Percentiles rank a stretch among this genome's conserved stretches.
Conservation (phyloP, 345 rosid genomes). For the Carallia brachiata region DNA sequence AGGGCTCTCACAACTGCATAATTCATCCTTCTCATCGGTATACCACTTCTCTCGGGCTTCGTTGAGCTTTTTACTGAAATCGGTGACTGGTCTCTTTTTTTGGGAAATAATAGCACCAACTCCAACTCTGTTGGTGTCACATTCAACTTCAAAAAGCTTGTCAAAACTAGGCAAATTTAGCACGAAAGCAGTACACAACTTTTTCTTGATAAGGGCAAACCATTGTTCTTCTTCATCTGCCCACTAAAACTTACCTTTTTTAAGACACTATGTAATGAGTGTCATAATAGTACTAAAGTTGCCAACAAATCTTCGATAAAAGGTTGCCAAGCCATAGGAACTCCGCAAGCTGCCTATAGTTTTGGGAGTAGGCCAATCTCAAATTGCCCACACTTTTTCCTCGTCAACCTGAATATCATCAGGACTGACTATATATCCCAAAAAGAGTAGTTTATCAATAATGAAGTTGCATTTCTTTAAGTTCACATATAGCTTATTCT, state of each 20-base stretch:
- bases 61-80: constrained; percentile 6
- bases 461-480: too few relatives aligned
- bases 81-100: background rate
- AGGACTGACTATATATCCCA: background rate
- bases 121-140: background rate
- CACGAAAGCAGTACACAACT: background rate
- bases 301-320: background rate
- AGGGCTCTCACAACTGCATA: background rate
- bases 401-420: background rate
- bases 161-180: background rate
- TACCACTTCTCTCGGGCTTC: background rate
- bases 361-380: background rate
- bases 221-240: background rate
- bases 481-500: too few relatives aligned
- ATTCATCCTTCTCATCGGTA: background rate
- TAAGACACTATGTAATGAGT: background rate
- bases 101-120: background rate
- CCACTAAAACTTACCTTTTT: too few relatives aligned
- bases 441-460: background rate
- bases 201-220: background rate
- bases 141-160: background rate
- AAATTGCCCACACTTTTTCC: background rate
- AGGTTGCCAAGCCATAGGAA: background rate
- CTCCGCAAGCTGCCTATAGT: background rate
- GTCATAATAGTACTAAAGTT: background rate